These are phyloP conservation scores for Besnoitia besnoiti DNA, from an alignment of 169 alveolate genomes.

Conservation along the genomic window DNA sequence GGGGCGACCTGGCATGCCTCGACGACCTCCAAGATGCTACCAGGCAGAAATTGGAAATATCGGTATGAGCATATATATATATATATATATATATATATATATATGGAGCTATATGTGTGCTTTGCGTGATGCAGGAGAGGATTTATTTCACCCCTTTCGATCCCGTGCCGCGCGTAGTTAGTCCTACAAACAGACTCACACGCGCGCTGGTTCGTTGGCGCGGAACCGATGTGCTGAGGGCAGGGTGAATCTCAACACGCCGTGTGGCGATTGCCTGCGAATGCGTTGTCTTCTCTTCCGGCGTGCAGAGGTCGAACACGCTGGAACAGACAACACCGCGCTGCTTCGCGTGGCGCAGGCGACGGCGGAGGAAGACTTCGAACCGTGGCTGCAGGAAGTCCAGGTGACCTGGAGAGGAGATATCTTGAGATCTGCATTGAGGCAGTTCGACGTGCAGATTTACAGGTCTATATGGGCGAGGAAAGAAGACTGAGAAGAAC, in stretches of 20 bases:
- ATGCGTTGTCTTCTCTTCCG: neutral
- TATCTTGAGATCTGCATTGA: no score
- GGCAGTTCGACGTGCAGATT: no score
- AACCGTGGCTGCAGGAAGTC: neutral
- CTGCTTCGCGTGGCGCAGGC: neutral
- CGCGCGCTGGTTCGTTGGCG: neutral
- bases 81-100: no score
- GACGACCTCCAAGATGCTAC: no score
- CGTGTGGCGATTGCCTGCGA: no score
- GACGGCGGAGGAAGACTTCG: constrained; percentile 30
- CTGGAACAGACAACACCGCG: neutral
- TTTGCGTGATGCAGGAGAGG: neutral
- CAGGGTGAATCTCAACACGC: neutral
- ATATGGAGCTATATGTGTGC: no score
- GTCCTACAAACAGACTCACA: no score
- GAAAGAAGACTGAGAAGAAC: no score
- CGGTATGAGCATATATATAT: neutral
- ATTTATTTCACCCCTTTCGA: neutral
- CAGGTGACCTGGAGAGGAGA: no score
- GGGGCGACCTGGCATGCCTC: no score
- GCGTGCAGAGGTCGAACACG: neutral
- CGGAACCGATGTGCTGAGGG: neutral
- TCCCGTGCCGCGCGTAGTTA: neutral
- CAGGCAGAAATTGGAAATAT: neutral
- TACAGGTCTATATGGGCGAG: no score